A percentile compares a stretch with the other conserved stretches of the same genome.
These are phyloP conservation scores for Pharnaceum exiguum DNA, from an alignment of 148 eudicot species.

Conservation along the genomic window DNA sequence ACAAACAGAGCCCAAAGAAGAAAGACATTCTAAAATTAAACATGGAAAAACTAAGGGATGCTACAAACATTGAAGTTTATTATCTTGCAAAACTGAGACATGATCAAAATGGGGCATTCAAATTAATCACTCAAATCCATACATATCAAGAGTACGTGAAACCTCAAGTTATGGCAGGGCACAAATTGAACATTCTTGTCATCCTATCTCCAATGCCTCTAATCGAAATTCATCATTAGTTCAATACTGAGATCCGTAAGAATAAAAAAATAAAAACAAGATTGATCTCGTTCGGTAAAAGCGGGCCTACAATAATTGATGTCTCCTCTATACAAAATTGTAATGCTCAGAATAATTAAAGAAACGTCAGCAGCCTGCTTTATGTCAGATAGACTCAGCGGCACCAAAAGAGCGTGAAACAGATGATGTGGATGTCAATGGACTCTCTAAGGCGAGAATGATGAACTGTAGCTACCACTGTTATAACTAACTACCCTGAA, in stretches of 20 bases:
- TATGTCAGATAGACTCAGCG: conserved; percentile 6
- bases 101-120: background rate
- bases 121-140: conserved; percentile 2
- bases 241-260: too few species aligned
- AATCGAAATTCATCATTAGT: conserved; percentile 9
- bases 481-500: conserved; percentile 15
- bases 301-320: conserved; percentile 24
- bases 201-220: conserved; percentile 7
- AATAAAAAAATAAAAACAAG: conserved; percentile 9
- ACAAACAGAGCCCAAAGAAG: too few species aligned
- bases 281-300: conserved; percentile 6
- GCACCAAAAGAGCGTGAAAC: conserved; percentile 12
- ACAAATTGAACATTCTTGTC: conserved; percentile 6
- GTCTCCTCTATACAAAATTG: conserved; percentile 17
- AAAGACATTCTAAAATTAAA: too few species aligned
- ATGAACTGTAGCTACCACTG: conserved; percentile 10
- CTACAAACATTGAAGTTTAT: too few species aligned
- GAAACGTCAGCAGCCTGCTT: conserved; percentile 17
- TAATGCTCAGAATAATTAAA: conserved; percentile 8
- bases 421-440: conserved; percentile 10
- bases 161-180: background rate
- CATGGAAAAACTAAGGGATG: too few species aligned
- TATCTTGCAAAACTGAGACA: too few species aligned
- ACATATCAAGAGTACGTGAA: background rate
- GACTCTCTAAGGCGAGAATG: conserved; percentile 11